Conservation (phyloP, 2,329 filamentous ascomycete genomes). For the Monosporascus sp. region DNA sequence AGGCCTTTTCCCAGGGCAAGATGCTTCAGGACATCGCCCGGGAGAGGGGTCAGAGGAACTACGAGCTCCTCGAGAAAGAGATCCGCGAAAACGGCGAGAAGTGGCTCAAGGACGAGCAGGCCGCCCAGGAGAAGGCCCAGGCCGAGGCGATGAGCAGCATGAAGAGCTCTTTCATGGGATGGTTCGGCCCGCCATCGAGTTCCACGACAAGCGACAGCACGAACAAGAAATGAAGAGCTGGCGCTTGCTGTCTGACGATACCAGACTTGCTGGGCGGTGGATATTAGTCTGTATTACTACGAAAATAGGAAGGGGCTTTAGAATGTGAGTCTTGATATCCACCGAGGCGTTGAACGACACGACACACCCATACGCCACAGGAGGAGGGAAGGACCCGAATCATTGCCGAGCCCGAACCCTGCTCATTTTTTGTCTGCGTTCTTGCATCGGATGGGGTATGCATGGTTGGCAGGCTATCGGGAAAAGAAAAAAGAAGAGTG, state of each 20-base stretch:
- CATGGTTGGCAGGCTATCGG: constrained; percentile 1
- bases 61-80: constrained; percentile 82
- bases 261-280: neutral
- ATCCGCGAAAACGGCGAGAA: constrained; percentile 90
- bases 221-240: constrained; percentile 9
- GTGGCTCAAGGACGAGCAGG: constrained; percentile 91
- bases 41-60: constrained; percentile 85
- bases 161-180: constrained; percentile 69
- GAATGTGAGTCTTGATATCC: no score
- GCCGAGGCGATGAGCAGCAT: constrained; percentile 90
- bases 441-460: constrained; percentile 7
- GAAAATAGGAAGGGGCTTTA: no score
- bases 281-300: no score
- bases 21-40: constrained; percentile 94
- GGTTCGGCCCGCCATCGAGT: constrained; percentile 32
- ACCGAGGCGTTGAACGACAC: no score
- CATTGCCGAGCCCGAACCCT: constrained; percentile 9
- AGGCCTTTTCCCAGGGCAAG: constrained; percentile 86
- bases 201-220: neutral
- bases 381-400: neutral
- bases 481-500: constrained; percentile 3
- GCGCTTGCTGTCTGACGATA: neutral
- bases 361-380: neutral
- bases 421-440: constrained; percentile 7
- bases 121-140: constrained; percentile 79